Conservation (phyloP, 1,139 yeast genomes). For the Blastobotrys ciferrii region DNA sequence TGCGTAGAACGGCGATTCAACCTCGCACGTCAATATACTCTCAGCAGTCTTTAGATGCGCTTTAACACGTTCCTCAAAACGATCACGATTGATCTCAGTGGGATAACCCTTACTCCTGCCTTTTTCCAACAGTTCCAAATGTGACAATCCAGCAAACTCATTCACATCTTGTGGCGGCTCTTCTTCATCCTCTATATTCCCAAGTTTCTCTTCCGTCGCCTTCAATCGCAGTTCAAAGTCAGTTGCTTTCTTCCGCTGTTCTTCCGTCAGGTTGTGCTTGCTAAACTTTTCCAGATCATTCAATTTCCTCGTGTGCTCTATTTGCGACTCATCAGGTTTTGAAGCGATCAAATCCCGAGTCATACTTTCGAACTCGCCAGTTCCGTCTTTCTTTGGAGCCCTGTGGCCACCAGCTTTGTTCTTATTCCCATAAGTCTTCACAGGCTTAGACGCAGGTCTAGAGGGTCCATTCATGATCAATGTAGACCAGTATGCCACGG, state of each 20-base stretch:
- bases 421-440: neutral
- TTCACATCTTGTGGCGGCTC: neutral
- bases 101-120: constrained; percentile 20
- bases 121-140: constrained; percentile 5
- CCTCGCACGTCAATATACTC: neutral
- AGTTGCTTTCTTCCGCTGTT: neutral
- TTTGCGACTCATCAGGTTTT: neutral
- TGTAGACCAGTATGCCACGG: too few relatives aligned
- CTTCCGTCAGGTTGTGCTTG: neutral
- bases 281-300: neutral
- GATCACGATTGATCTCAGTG: neutral
- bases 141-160: neutral
- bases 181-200: neutral
- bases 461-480: too few relatives aligned
- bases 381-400: neutral
- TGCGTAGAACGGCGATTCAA: neutral
- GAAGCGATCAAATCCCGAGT: neutral
- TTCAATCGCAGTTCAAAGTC: neutral
- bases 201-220: neutral
- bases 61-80: constrained; percentile 2
- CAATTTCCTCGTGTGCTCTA: neutral
- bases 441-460: neutral
- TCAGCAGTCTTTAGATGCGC: neutral
- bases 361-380: neutral
- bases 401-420: neutral